phyloP scores from a whole-genome alignment of 2,329 filamentous ascomycete genomes.

The Exophiala alcalophila region DNA sequence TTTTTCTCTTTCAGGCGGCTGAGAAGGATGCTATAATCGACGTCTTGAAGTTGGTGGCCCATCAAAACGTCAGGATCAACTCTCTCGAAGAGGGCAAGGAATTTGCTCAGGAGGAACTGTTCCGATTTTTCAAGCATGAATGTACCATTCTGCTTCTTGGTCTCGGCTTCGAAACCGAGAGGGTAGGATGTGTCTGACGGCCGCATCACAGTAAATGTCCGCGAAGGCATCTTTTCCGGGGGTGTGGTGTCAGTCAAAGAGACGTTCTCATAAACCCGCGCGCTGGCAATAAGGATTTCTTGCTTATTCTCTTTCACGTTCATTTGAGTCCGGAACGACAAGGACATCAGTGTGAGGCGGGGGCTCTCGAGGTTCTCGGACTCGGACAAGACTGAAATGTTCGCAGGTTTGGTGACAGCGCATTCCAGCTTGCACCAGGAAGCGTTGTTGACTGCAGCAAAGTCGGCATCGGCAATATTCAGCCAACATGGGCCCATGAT shows the following conservation, averaged over 20 bases:
- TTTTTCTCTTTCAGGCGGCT: slow-evolving; percentile 86
- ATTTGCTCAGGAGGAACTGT: slow-evolving; percentile 78
- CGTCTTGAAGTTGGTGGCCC: slow-evolving; percentile 93
- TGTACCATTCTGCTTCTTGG: slow-evolving; percentile 65
- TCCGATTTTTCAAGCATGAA: slow-evolving; percentile 82
- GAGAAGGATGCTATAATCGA: slow-evolving; percentile 88
- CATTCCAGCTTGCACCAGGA: slow-evolving; percentile 98
- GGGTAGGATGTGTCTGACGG: slow-evolving; percentile 75
- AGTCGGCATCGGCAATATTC: slow-evolving; percentile 81
- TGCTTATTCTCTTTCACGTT: slow-evolving; percentile 94
- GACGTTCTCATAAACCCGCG: slow-evolving; percentile 88
- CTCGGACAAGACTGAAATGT: slow-evolving; percentile 69
- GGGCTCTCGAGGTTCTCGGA: slow-evolving; percentile 79
- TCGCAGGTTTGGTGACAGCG: slow-evolving; percentile 72
- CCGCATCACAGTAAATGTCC: slow-evolving; percentile 87
- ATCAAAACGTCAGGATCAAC: slow-evolving; percentile 91
- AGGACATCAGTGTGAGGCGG: slow-evolving; percentile 91
- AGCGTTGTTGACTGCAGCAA: slow-evolving; percentile 78
- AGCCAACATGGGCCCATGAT: slow-evolving; percentile 99
- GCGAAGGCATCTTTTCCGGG: slow-evolving; percentile 81
- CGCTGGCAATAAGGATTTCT: slow-evolving; percentile 87
- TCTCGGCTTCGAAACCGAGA: slow-evolving; percentile 68
- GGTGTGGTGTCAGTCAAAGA: slow-evolving; percentile 82
- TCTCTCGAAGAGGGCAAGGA: slow-evolving; percentile 81
- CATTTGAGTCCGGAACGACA: slow-evolving; percentile 81